Conservation (phyloP, 1,139 yeast species). For the Zygotorulaspora mrakii region DNA sequence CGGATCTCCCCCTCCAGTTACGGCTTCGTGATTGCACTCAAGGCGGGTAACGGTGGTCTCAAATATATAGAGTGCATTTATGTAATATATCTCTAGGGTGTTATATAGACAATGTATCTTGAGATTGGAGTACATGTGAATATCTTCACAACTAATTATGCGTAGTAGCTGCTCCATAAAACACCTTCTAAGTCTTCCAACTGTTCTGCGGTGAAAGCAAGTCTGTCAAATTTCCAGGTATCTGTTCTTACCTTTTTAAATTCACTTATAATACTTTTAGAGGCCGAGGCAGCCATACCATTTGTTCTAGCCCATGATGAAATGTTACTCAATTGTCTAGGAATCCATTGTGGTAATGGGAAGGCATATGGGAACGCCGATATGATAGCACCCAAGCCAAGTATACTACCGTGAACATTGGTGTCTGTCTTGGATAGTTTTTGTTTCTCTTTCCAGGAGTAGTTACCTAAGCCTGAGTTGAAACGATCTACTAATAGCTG, state of each 20-base stretch:
- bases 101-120: neutral
- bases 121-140: too few species aligned
- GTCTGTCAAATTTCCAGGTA: conserved; percentile 91
- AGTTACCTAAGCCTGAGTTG: conserved; percentile 37
- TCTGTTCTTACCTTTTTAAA: conserved; percentile 93
- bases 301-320: conserved; percentile 63
- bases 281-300: conserved; percentile 80
- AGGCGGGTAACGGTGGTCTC: conserved; percentile 2
- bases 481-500: conserved; percentile 41
- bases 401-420: conserved; percentile 75
- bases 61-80: neutral
- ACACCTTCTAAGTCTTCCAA: conserved; percentile 93
- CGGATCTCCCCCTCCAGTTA: neutral
- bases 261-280: conserved; percentile 74
- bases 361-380: conserved; percentile 88
- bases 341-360: conserved; percentile 93
- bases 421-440: conserved; percentile 44
- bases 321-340: conserved; percentile 62
- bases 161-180: conserved; percentile 87
- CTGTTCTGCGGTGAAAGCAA: conserved; percentile 71
- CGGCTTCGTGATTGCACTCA: neutral
- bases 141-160: conserved; percentile 34
- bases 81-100: neutral
- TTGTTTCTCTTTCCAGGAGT: conserved; percentile 36
- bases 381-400: conserved; percentile 85